phyloP scores from a whole-genome alignment of 352 stramenopile genomes.

The Globisporangium acanthophoron region DNA sequence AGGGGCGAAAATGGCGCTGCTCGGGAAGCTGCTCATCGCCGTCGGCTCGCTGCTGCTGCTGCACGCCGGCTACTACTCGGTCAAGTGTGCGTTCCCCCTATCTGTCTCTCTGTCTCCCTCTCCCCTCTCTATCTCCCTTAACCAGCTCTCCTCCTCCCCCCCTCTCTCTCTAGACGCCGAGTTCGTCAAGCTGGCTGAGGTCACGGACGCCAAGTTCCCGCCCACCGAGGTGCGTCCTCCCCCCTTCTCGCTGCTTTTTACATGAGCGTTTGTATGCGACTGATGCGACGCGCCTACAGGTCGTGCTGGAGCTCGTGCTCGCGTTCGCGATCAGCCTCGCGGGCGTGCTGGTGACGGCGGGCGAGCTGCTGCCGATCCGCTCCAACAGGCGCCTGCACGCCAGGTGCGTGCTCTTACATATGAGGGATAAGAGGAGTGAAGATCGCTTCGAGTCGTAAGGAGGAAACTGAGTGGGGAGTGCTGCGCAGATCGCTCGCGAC shows the following conservation, averaged over 20 bases:
- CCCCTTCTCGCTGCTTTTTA: neutral
- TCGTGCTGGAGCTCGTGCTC: conserved; percentile 62
- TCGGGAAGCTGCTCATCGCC: conserved; percentile 69
- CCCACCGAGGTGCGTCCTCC: conserved; percentile 37
- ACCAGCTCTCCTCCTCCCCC: neutral
- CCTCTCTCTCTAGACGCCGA: conserved; percentile 46
- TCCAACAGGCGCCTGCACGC: conserved; percentile 63
- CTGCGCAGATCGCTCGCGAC: conserved; percentile 45
- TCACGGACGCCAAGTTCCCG: conserved; percentile 61
- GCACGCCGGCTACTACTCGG: conserved; percentile 77
- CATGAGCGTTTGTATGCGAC: neutral
- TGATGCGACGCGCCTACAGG: conserved; percentile 17
- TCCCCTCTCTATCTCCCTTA: neutral
- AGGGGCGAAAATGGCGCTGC: conserved; percentile 33
- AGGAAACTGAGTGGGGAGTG: no score
- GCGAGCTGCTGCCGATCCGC: conserved; percentile 68
- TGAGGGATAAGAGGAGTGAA: no score
- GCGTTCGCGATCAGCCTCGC: conserved; percentile 64
- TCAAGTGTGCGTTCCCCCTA: conserved; percentile 48
- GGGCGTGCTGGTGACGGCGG: conserved; percentile 62
- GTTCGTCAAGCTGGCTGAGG: conserved; percentile 71
- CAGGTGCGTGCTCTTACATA: no score
- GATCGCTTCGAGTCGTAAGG: no score
- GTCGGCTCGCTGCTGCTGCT: conserved; percentile 60
- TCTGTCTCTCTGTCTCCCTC: neutral